phyloP scores from a whole-genome alignment of 2,329 filamentous ascomycete genomes.

The Hymenoscyphus occultus region DNA sequence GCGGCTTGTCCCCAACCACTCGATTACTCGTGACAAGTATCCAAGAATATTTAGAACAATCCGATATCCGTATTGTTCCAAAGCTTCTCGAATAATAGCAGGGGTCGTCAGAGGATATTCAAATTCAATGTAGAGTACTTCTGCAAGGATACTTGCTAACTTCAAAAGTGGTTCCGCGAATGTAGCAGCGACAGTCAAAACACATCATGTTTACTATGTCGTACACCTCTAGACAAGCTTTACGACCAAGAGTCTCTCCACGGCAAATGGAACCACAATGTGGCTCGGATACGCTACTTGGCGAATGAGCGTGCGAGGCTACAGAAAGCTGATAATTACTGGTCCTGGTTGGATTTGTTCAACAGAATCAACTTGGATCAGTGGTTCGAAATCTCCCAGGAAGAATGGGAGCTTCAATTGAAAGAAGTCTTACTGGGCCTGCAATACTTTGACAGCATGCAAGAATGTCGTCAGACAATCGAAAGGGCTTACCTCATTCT shows the following conservation, averaged over 20 bases:
- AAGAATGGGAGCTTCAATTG: background rate
- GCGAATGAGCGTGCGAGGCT: background rate
- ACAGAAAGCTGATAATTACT: background rate
- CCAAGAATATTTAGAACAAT: background rate
- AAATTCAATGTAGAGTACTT: background rate
- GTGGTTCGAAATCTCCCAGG: background rate
- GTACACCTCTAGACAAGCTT: background rate
- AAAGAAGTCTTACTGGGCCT: background rate
- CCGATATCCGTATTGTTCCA: background rate
- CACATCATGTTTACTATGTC: background rate
- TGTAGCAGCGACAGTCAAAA: background rate
- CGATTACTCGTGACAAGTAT: background rate
- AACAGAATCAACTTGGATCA: background rate
- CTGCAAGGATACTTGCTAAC: background rate
- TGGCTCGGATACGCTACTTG: background rate
- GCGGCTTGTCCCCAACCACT: background rate
- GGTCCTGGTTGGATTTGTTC: background rate
- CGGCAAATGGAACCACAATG: background rate
- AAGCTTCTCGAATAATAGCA: background rate
- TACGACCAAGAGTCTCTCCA: background rate
- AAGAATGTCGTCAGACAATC: background rate
- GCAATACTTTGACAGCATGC: background rate
- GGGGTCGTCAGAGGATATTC: background rate
- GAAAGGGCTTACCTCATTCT: background rate
- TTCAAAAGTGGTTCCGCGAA: background rate